Evolutionary conservation across 106 monocot species (phyloP).

Genomic region (Gastrodia elata): DNA sequence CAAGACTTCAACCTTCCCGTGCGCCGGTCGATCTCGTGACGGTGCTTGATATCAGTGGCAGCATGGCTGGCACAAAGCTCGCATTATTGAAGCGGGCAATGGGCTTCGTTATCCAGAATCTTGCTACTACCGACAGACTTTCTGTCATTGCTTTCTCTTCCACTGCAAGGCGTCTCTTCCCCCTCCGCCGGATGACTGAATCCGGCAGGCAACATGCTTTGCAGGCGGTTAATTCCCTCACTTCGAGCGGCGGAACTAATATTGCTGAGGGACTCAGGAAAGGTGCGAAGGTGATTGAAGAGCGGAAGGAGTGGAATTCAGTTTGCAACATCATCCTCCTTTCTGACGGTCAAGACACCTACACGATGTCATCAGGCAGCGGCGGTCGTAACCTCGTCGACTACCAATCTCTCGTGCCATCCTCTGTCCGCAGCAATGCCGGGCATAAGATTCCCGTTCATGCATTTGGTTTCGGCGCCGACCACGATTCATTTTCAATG

Average conservation of each 20-base stretch:
- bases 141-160: constrained; percentile 88
- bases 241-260: constrained; percentile 67
- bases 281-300: constrained; percentile 70
- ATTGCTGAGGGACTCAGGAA: constrained; percentile 76
- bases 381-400: constrained; percentile 10
- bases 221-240: constrained; percentile 64
- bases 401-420: constrained; percentile 45
- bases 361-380: constrained; percentile 18
- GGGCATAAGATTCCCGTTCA: constrained; percentile 56
- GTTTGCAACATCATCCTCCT: constrained; percentile 83
- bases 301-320: constrained; percentile 55
- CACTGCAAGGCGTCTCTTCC: constrained; percentile 63
- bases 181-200: constrained; percentile 63
- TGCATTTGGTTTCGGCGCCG: constrained; percentile 80
- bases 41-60: constrained; percentile 87
- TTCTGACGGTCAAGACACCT: constrained; percentile 96
- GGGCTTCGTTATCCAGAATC: constrained; percentile 86
- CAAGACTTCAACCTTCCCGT: constrained; percentile 23
- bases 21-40: constrained; percentile 78
- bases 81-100: constrained; percentile 79
- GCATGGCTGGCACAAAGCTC: constrained; percentile 93
- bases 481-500: constrained; percentile 66
- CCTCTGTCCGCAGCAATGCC: constrained; percentile 18
- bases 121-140: constrained; percentile 69
- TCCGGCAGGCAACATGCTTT: constrained; percentile 61